A percentile compares a stretch with the other conserved stretches of the same genome.
phyloP scores from a whole-genome alignment of 2,329 filamentous ascomycete genomes.

The Fusarium robinianum region DNA sequence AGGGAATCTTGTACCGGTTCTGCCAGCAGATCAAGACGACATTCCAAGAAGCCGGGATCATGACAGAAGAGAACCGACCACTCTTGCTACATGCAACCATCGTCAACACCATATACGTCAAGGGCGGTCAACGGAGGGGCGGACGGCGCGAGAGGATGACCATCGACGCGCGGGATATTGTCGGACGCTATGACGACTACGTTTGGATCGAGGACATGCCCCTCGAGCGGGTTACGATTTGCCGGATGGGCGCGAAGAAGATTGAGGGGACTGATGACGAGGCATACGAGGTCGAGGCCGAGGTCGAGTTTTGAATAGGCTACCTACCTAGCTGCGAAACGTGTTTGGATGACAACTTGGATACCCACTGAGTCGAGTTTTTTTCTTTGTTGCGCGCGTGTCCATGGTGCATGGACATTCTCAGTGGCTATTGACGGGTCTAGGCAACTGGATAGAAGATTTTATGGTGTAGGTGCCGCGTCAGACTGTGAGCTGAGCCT shows the following conservation, averaged over 20 bases:
- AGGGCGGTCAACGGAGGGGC: constrained; percentile 38
- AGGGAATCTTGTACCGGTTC: constrained; percentile 58
- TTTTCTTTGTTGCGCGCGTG: background rate
- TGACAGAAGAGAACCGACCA: constrained; percentile 62
- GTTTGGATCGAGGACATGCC: constrained; percentile 71
- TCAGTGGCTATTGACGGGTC: no score
- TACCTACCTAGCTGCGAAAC: constrained; percentile 7
- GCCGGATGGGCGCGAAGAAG: constrained; percentile 83
- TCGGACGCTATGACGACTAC: constrained; percentile 65
- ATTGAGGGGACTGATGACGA: constrained; percentile 57
- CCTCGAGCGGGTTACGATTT: constrained; percentile 76
- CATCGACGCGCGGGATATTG: constrained; percentile 59
- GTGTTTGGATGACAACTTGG: background rate
- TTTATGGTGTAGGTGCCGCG: no score
- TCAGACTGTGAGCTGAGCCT: no score
- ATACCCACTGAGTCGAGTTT: background rate
- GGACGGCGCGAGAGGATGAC: constrained; percentile 46
- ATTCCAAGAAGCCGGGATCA: constrained; percentile 61
- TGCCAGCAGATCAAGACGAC: constrained; percentile 57
- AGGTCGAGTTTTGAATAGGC: constrained; percentile 46
- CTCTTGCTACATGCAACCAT: constrained; percentile 83
- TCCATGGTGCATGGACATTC: no score
- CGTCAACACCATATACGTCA: constrained; percentile 81
- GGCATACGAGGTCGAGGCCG: constrained; percentile 58
- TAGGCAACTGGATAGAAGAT: no score